These are phyloP conservation scores for Heliamphora pulchella DNA, from an alignment of 179 eudicot species.

Conservation along the genomic window DNA sequence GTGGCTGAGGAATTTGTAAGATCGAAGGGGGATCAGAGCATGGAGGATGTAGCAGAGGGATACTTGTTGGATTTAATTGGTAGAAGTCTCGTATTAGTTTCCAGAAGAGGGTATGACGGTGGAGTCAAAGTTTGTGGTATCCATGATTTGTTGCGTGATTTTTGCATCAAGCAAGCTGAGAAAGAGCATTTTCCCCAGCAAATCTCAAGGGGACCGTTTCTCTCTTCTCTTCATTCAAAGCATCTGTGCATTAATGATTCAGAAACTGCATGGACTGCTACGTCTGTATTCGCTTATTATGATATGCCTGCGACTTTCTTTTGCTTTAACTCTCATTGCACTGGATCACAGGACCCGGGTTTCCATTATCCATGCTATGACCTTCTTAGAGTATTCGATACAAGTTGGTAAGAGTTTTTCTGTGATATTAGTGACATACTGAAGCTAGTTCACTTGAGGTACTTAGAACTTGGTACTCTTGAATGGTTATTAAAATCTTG, in stretches of 20 bases:
- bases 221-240: not conserved
- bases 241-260: not conserved
- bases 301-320: not conserved
- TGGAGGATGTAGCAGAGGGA: not conserved
- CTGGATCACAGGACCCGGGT: too few relatives aligned
- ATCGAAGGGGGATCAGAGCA: not conserved
- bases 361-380: not conserved
- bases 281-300: not conserved
- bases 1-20: constrained; percentile 16
- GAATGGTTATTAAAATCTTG: too few relatives aligned
- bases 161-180: not conserved
- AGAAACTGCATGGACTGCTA: too few relatives aligned
- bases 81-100: not conserved
- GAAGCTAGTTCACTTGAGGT: not conserved
- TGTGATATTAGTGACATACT: not conserved
- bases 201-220: not conserved
- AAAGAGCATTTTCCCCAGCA: constrained; percentile 1
- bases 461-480: not conserved
- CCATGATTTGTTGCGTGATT: not conserved
- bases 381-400: constrained; percentile 8
- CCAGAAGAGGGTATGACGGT: not conserved
- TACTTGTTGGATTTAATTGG: not conserved
- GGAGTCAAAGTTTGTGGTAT: constrained; percentile 4
- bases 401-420: too few relatives aligned
- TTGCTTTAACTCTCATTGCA: not conserved